phyloP scores from a whole-genome alignment of 1,284 basidiomycete genomes.

The Anthracocystis setariae region DNA sequence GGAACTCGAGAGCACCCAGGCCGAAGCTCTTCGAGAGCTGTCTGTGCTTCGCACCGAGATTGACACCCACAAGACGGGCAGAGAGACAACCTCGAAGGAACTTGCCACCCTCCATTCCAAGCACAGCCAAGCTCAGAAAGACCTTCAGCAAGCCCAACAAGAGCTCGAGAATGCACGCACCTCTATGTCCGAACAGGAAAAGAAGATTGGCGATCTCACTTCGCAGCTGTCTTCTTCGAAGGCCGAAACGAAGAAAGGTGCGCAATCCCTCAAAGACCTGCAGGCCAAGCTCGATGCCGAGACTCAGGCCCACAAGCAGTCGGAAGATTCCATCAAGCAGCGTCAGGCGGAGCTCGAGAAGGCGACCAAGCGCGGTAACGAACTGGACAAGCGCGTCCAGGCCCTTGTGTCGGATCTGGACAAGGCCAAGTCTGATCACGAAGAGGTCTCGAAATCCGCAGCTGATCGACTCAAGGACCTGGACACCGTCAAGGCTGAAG shows the following conservation, averaged over 20 bases:
- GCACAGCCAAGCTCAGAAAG: conserved; percentile 19
- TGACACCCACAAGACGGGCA: conserved; percentile 21
- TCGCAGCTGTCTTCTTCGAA: conserved; percentile 17
- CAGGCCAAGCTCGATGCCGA: conserved; percentile 26
- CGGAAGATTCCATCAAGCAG: conserved; percentile 10
- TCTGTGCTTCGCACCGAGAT: conserved; percentile 22
- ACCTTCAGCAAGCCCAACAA: conserved; percentile 21
- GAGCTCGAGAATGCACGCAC: conserved; percentile 13
- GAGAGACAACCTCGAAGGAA: conserved; percentile 17
- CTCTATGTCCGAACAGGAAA: conserved; percentile 11
- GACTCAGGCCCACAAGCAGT: conserved; percentile 13
- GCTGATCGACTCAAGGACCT: conserved; percentile 24
- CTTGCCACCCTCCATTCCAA: conserved; percentile 19
- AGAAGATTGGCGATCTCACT: conserved; percentile 21
- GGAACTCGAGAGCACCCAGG: conserved; percentile 24
- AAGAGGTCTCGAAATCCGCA: conserved; percentile 13
- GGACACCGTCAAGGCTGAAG: conserved; percentile 11
- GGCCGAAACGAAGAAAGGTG: conserved; percentile 13
- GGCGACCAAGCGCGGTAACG: conserved; percentile 19
- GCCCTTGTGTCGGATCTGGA: conserved; percentile 21
- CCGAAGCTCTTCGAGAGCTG: conserved; percentile 18
- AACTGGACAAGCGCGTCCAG: conserved; percentile 16
- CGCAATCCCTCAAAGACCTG: conserved; percentile 14
- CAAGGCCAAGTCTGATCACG: conserved; percentile 16
- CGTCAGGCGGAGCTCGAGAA: conserved; percentile 15